Evolutionary conservation across 2,329 filamentous ascomycete genomes (phyloP), one percentile per base, ranked within the genome.

Genomic region (Aspergillus sergii): DNA sequence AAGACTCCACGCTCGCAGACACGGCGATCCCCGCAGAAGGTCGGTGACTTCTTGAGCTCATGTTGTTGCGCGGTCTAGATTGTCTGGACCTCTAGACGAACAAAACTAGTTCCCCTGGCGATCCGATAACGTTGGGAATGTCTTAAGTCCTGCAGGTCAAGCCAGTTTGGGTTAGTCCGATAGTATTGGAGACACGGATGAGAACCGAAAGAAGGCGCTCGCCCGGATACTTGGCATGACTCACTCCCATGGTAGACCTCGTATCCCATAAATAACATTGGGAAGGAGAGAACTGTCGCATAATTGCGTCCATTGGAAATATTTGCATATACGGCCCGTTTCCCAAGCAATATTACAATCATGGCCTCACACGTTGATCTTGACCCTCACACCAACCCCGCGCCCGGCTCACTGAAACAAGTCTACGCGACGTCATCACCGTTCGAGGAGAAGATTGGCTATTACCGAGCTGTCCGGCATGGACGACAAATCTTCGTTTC

Each of bases 391-490:
- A 23, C 19, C n/a, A 55, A 16, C 8, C 8, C 51, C 32, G 21
- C 51, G n/a, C 23, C 51, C 11, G n/a, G 34, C 30, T 19, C 60
- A 26, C 32, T 46, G 26, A 75, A 75, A 59, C 64, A 65, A 50
- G 70, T 71, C 62, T 74, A 74, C 63, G 71, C 70, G 34, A 79
- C 77, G 9, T 57, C 69, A 21, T 79, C 78, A 6, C 77, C 76
- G 7, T 79, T 72, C 64, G 77, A 80, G 60, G 66, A 72, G 36
- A 65, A 65, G 46, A 73, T 78, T 59, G 76, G 76, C 36, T 78
- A 79, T 59, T 77, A 79, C 61, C 77, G 78, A 41, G 78, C 77
- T 21, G 71, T 80, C 23, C 76, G 76, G 9, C 71, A 71, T 36
- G 74, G 75, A 6, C 66, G 70, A 4, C 72, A 74, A 5, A 76